Base-by-base conservation (phyloP, 805 yeast species). In the Yarrowia porcina region DNA sequence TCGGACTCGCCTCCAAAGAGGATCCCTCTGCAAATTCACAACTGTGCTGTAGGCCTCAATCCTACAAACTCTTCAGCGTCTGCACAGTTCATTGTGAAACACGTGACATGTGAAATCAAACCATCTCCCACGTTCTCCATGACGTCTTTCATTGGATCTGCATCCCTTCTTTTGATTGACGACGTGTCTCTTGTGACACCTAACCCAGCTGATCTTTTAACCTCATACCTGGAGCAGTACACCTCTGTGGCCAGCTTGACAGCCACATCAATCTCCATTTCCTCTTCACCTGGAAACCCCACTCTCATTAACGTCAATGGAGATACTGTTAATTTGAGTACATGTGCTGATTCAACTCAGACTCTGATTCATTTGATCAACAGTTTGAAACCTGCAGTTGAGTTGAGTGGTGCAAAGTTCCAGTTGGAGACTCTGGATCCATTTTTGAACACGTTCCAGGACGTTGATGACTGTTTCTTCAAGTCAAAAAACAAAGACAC, bases 281-380 rank as follows among this genome's bases (percentile, higher is more conserved):
- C 59, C 13, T 9, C 42, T 2, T 33, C 41, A 15, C 17, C 41
- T 12, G 59, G 59, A 15, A 35, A 35, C 15, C 56, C 56, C 7
- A 35, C 38, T 2, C 6, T 15, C 30, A 56, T 56, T 13, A 27
- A 39, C 17, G n/a, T 56, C 21, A 56, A 56, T 13, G 61, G 65
- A 18, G 70, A 67, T 30, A 50, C 61, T 3, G 25, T 68, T 10
- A 56, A 65, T 12, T 32, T 69, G 45, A 66, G 66, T 18, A 61
- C 69, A 63, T 91, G 97, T 75, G 93, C 97, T 0, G 98, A 92
- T 71, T 90, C 97, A 0, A 80, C 85, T 0, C 87, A 89, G 68
- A 83, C 93, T 12, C 72, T 92, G 42, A 65, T 84, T 1, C 96
- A 88, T 65, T 69, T 89, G 9, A 66, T 86, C 10, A 85, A 83